Evolutionary conservation across 768 basidiomycete species (phyloP).

Genomic region (Suillus discolor): DNA sequence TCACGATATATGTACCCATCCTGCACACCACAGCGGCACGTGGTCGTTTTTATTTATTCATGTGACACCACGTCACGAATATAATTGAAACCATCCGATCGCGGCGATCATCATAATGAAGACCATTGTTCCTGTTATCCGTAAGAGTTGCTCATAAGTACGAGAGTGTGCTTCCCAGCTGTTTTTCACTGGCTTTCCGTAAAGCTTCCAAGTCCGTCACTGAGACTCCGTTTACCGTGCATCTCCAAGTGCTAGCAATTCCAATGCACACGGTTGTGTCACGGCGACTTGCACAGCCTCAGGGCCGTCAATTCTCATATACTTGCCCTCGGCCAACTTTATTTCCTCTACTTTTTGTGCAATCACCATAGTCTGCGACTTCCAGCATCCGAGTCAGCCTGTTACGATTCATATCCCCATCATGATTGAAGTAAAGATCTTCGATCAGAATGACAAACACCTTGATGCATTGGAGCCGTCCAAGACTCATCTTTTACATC

Average conservation of each 20-base stretch:
- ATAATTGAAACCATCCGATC: neutral
- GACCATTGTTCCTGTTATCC: neutral
- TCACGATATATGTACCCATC: neutral
- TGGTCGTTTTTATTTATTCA: neutral
- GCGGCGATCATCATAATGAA: neutral
- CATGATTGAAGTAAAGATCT: constrained; percentile 31
- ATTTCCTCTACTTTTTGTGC: constrained; percentile 20
- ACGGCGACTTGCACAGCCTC: constrained; percentile 10
- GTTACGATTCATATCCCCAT: constrained; percentile 13
- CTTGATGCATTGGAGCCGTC: constrained; percentile 14
- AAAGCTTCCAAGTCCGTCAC: constrained; percentile 4
- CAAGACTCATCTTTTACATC: constrained; percentile 13
- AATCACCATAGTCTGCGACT: constrained; percentile 6
- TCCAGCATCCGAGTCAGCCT: constrained; percentile 7
- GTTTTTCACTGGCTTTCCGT: neutral
- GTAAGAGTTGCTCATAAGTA: neutral
- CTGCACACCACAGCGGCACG: neutral
- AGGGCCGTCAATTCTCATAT: neutral
- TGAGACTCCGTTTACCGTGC: too few relatives aligned
- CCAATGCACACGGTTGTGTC: neutral
- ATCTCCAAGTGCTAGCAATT: neutral
- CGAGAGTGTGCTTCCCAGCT: neutral
- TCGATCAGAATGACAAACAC: constrained; percentile 28
- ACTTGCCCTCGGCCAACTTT: constrained; percentile 18
- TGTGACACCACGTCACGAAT: neutral